Base-by-base conservation (phyloP, 352 stramenopile genomes). In the Pythium graminicola region DNA sequence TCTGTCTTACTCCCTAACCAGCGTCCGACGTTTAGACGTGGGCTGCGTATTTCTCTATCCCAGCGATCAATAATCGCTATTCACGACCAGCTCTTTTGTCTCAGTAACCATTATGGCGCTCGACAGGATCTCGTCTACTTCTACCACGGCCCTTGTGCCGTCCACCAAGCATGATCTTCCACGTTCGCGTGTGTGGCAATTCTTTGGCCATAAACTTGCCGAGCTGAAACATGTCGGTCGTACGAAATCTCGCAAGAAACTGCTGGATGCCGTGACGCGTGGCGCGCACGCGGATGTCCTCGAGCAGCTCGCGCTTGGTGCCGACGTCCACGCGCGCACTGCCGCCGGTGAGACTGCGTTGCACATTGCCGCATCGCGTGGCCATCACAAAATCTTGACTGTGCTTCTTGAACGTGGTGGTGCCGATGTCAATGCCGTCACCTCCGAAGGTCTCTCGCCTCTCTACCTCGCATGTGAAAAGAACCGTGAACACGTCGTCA, bases 131-230 rank as follows among this genome's bases (percentile, higher is more conserved):
- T 47, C 57, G 28, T 39, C 46, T 20, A 41, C 51, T 17, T 33
- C 23, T 33, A 72, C 66, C 27, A 61, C 51, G 35, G 71, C 79
- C 36, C 60, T 90, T 22, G 76, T 87, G 57, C 65, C 74, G 19
- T 36, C 27, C 26, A 27, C 44, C 55, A 61, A 62, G 53, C 45
- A 53, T 16, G 41, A 66, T 27, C 53, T 69, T 10, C 54, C 60
- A 23, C 54, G 55, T 39, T 65, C 72, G 27, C 75, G 76, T 36
- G 72, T 87, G n/a, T 90, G 75, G 76, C 54, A 80, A 57, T 90
- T 83, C 51, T 60, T 90, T 4, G 80, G 80, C 31, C 80, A 88
- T 64, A 86, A 83, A 57, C 66, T 90, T 28, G 75, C 79, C 17
- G 64, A 72, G 27, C 80, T 90, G 57, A 85, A 78, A 64, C 72